These are phyloP conservation scores for Rhizopogon vesiculosus DNA, from an alignment of 768 basidiomycete species.

Conservation along the genomic window DNA sequence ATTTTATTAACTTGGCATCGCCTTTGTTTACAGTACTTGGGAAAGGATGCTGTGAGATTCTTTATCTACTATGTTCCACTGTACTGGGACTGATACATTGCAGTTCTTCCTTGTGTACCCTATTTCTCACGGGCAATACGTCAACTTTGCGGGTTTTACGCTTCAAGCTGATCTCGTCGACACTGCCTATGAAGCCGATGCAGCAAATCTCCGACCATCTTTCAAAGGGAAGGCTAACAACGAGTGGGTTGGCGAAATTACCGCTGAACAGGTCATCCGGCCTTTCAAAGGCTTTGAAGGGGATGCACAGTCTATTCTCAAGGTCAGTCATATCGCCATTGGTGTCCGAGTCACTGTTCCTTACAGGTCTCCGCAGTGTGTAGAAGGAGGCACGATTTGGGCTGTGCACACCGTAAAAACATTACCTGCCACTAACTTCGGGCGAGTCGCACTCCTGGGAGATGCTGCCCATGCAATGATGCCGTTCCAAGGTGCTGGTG, in stretches of 20 bases:
- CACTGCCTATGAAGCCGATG: slow-evolving; percentile 30
- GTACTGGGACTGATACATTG: background rate
- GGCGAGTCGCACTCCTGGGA: slow-evolving; percentile 43
- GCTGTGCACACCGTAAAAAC: slow-evolving; percentile 56
- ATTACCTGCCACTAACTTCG: slow-evolving; percentile 46
- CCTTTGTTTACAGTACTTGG: slow-evolving; percentile 45
- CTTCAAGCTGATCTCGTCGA: slow-evolving; percentile 47
- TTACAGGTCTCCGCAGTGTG: slow-evolving; percentile 34
- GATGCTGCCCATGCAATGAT: slow-evolving; percentile 41
- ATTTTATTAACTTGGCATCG: background rate
- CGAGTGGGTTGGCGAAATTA: slow-evolving; percentile 46
- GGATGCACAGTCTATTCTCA: slow-evolving; percentile 51
- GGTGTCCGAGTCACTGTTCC: background rate
- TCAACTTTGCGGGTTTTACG: slow-evolving; percentile 62
- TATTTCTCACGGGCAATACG: slow-evolving; percentile 48
- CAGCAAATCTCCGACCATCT: slow-evolving; percentile 6
- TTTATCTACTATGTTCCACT: background rate
- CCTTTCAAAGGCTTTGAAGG: slow-evolving; percentile 54
- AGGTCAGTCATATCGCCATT: slow-evolving; percentile 32
- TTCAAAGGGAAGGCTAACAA: slow-evolving; percentile 26
- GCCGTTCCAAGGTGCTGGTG: slow-evolving; percentile 41
- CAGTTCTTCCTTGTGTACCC: slow-evolving; percentile 64
- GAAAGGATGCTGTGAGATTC: slow-evolving; percentile 39
- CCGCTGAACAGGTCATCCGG: slow-evolving; percentile 38
- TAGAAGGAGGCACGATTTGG: slow-evolving; percentile 53